These are phyloP conservation scores for Cyberlindnera maritima DNA, from an alignment of 805 yeast species.

Conservation along the genomic window DNA sequence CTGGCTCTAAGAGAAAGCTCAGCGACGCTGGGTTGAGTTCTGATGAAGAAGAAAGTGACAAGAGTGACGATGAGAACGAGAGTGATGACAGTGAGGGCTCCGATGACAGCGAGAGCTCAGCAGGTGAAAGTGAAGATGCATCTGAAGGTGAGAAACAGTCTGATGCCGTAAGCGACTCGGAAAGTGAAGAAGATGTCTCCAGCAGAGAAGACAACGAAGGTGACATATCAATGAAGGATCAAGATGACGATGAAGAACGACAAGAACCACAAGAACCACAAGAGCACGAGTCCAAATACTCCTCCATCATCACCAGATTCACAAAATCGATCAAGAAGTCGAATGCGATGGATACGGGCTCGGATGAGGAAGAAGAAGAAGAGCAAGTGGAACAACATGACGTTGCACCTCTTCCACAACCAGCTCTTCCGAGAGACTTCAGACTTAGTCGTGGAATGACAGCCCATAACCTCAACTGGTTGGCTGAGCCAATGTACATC, in stretches of 20 bases:
- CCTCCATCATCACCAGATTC: conserved; percentile 52
- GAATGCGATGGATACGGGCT: conserved; percentile 16
- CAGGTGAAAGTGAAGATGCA: conserved; percentile 12
- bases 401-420: conserved; percentile 83
- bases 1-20: conserved; percentile 23
- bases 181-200: conserved; percentile 17
- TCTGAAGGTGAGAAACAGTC: conserved; percentile 1
- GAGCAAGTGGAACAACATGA: conserved; percentile 35
- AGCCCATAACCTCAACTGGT: conserved; percentile 57
- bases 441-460: conserved; percentile 33
- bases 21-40: conserved; percentile 15
- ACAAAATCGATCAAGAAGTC: conserved; percentile 36
- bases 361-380: conserved; percentile 25
- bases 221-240: conserved; percentile 17
- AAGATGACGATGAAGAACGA: conserved; percentile 13
- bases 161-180: conserved; percentile 6
- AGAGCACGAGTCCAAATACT: conserved; percentile 41
- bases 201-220: conserved; percentile 2
- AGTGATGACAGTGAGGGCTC: conserved; percentile 10
- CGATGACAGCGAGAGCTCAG: conserved; percentile 18
- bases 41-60: conserved; percentile 2
- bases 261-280: conserved; percentile 18
- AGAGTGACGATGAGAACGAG: conserved; percentile 4
- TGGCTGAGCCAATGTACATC: conserved; percentile 59
- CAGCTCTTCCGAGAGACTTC: conserved; percentile 57